phyloP scores from a whole-genome alignment of 2,329 filamentous ascomycete species.

The Pseudogymnoascus sp. region DNA sequence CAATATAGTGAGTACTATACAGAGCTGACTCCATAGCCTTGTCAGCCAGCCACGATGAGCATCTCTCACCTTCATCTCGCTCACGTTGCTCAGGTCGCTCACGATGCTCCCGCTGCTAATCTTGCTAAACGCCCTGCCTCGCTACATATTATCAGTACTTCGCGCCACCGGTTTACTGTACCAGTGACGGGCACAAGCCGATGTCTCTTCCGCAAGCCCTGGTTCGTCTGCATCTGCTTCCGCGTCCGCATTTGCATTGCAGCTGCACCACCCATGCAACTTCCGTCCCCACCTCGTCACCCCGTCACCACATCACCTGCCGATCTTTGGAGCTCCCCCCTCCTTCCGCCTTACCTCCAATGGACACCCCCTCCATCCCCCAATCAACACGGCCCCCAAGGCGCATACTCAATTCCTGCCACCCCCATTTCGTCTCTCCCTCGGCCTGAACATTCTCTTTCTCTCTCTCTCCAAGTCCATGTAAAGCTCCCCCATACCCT shows the following conservation, averaged over 20 bases:
- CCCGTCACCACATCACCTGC: not conserved
- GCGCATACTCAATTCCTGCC: not conserved
- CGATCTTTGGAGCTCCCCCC: not conserved
- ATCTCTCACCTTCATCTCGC: not conserved
- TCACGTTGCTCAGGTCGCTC: not conserved
- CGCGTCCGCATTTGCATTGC: not conserved
- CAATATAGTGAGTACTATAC: not conserved
- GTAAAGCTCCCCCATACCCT: not conserved
- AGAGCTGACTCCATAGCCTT: not conserved
- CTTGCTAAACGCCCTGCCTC: not conserved
- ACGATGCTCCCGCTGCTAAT: not conserved
- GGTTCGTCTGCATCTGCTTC: not conserved
- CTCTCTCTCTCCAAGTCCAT: not conserved
- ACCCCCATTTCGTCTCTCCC: not conserved
- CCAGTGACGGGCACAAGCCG: not conserved
- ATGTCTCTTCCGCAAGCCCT: not conserved
- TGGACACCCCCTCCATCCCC: not conserved
- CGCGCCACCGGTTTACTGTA: not conserved
- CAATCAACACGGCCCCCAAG: not conserved
- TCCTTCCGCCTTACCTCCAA: not conserved
- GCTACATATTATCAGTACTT: not conserved
- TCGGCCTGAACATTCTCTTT: not conserved
- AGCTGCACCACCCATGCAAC: not conserved
- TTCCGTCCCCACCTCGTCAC: not conserved
- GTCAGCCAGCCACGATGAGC: not conserved